Base-by-base conservation (phyloP, 345 rosid species). In the Balakata baccata region DNA sequence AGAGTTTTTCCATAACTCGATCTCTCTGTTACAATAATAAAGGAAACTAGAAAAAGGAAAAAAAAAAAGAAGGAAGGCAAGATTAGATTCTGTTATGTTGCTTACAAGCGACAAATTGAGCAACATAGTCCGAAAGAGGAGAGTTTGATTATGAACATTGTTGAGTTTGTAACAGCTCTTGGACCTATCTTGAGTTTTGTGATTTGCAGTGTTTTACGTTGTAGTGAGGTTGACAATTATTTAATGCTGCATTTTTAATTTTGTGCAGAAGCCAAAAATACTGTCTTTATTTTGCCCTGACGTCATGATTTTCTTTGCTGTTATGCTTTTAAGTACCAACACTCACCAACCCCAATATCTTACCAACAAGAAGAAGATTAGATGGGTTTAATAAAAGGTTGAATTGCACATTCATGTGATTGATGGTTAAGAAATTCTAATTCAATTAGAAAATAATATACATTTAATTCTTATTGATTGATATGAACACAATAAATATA, bases 1-100 rank as follows among this genome's bases (percentile, higher is more conserved):
- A 50, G 73, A 67, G 59, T 38, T 69, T 39, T 73, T 71, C 62
- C 67, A 51, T 6, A 22, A 25, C 45, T 46, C 11, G 45, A 72
- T 76, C 81, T 83, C 81, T 56, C 75, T 66, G 70, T 73, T 74
- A 69, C 68, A 84, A 84, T 75, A 81, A 82, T 83, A 77, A 77
- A 49, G 47, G 39, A 29, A 29, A 29, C 1, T 29, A 29, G 34
- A 29, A 29, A 29, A 29, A 2, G 1, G 18, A 54, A 51, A 23
- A 37, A 69, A 7, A 13, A 11, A 8, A 9, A 64, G 49, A 66
- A 22, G 22, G 12, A 34, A 68, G 16, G 8, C n/a, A 17, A 60
- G 74, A 60, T 72, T 63, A 45, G n/a, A 5, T 59, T 64, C 76
- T 81, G 78, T 76, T 72, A 37, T 25, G 70, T 73, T 71, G 81